These are phyloP conservation scores for Lachnellula subtilissima DNA, from an alignment of 2,329 filamentous ascomycete species.

Conservation along the genomic window DNA sequence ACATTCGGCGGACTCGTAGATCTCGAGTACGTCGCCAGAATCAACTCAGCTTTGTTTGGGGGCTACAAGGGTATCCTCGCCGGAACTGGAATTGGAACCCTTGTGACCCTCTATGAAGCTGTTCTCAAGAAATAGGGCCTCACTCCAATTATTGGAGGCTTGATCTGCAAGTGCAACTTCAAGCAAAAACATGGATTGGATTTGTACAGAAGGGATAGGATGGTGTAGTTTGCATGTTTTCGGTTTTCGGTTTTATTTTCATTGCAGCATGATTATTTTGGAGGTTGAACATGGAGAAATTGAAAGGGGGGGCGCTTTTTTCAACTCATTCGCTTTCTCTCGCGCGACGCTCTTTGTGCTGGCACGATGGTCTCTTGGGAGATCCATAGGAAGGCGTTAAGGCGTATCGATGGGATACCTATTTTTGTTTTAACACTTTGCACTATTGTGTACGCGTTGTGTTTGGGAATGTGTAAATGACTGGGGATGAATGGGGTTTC, in stretches of 20 bases:
- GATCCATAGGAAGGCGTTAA: conserved; percentile 26
- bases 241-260: conserved; percentile 5
- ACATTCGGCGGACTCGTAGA: conserved; percentile 59
- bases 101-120: conserved; percentile 73
- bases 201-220: conserved; percentile 2
- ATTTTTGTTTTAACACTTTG: conserved; percentile 11
- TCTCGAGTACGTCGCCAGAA: conserved; percentile 53
- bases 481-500: neutral
- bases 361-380: conserved; percentile 25
- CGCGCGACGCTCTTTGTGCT: conserved; percentile 21
- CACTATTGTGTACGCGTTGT: neutral
- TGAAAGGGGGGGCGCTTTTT: conserved; percentile 6
- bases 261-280: conserved; percentile 2
- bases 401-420: conserved; percentile 25
- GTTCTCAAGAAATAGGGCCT: conserved; percentile 59
- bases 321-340: conserved; percentile 22
- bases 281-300: conserved; percentile 1
- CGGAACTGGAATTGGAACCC: conserved; percentile 60
- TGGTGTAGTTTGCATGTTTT: neutral
- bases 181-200: neutral
- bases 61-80: conserved; percentile 67
- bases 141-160: neutral
- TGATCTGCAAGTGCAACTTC: conserved; percentile 6
- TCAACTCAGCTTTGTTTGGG: conserved; percentile 64
- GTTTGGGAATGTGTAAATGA: neutral